Evolutionary conservation across 75 land plant genomes (phyloP).

Genomic region (Sequoiadendron giganteum): DNA sequence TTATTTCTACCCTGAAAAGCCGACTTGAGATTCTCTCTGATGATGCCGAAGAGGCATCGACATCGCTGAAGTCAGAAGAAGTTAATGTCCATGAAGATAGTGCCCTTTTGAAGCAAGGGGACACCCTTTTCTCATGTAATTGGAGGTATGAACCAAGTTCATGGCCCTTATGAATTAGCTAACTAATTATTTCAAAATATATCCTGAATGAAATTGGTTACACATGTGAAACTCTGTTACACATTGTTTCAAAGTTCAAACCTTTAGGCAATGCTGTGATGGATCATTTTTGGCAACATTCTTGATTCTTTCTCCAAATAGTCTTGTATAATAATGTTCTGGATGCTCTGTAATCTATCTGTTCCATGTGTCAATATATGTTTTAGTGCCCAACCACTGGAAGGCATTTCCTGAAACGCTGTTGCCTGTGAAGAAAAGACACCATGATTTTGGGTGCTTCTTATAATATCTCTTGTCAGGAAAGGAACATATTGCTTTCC

Average conservation of each 20-base stretch:
- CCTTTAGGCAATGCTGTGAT: too few species aligned
- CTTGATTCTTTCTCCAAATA: not conserved
- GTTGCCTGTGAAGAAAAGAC: not conserved
- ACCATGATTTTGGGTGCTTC: not conserved
- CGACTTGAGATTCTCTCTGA: constrained; percentile 79
- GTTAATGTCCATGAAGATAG: not conserved
- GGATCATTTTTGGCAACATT: not conserved
- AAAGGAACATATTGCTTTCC: not conserved
- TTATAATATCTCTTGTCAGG: not conserved
- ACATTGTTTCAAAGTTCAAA: not conserved
- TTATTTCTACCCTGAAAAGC: constrained; percentile 61
- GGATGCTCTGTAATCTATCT: not conserved
- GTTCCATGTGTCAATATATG: not conserved
- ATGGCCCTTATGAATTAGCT: not conserved
- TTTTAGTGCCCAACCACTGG: not conserved
- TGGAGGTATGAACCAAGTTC: constrained; percentile 5
- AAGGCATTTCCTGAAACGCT: not conserved
- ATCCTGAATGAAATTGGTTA: not conserved
- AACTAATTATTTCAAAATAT: not conserved
- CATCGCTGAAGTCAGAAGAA: not conserved
- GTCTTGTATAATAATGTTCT: not conserved
- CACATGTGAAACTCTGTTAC: not conserved
- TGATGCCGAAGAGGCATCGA: constrained; percentile 42
- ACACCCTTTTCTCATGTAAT: not conserved
- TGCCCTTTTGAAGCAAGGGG: constrained; percentile 2